Evolutionary conservation across 352 stramenopile genomes (phyloP).

Genomic region (Pythium sukuiense): DNA sequence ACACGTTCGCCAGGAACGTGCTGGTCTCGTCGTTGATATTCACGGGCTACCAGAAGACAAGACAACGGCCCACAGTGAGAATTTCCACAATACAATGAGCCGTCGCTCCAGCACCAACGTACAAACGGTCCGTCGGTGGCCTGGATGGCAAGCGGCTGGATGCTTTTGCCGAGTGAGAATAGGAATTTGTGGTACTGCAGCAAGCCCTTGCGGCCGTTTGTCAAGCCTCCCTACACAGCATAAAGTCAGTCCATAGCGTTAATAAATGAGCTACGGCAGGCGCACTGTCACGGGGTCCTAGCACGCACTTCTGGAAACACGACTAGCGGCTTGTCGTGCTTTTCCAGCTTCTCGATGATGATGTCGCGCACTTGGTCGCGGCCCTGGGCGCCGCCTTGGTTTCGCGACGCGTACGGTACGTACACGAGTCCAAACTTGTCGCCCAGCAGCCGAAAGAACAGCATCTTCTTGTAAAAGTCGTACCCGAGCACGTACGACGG

Average conservation of each 20-base stretch:
- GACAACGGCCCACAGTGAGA: not conserved
- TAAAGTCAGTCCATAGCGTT: not conserved
- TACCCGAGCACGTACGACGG: conserved; percentile 66
- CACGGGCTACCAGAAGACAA: conserved; percentile 41
- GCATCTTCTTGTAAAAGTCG: conserved; percentile 85
- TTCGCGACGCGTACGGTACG: conserved; percentile 64
- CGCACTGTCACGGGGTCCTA: no score
- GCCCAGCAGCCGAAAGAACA: conserved; percentile 63
- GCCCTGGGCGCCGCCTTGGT: conserved; percentile 46
- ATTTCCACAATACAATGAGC: not conserved
- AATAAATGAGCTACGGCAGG: no score
- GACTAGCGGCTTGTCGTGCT: conserved; percentile 50
- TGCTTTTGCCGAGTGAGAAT: conserved; percentile 59
- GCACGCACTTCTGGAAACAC: conserved; percentile 56
- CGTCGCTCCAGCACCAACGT: conserved; percentile 13
- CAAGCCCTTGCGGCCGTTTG: conserved; percentile 60
- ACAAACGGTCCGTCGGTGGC: conserved; percentile 69
- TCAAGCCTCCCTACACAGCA: conserved; percentile 49
- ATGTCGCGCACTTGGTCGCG: conserved; percentile 60
- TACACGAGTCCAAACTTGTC: conserved; percentile 68
- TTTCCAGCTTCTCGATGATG: conserved; percentile 55
- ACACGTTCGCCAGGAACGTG: conserved; percentile 69
- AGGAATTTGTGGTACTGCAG: conserved; percentile 83
- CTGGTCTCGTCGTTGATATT: conserved; percentile 83
- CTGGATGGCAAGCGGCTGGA: conserved; percentile 65